Percentiles rank a stretch among this genome's conserved stretches.
phyloP scores from a whole-genome alignment of 345 rosid species.

The Combretum micranthum region DNA sequence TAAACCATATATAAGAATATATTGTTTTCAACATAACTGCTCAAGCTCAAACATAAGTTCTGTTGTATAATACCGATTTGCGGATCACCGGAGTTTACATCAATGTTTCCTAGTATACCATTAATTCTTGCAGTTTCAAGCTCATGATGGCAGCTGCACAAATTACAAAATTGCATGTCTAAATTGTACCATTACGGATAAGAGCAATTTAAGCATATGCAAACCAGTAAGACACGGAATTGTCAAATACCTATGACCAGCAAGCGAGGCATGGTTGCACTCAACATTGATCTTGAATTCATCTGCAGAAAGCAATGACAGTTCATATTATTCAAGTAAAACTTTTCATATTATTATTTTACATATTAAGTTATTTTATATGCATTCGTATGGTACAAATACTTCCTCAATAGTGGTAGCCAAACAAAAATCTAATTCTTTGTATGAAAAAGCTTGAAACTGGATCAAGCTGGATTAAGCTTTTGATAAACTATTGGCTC shows the following conservation, averaged over 20 bases:
- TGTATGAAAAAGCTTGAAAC: no score
- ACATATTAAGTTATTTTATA: no score
- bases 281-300: conserved; percentile 87
- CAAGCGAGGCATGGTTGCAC: conserved; percentile 94
- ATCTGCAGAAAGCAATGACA: conserved; percentile 19
- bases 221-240: background rate
- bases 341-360: background rate
- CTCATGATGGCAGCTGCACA: conserved; percentile 80
- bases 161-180: background rate
- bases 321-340: background rate
- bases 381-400: no score
- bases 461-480: no score
- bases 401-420: no score
- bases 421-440: no score
- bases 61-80: conserved; percentile 46
- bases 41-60: background rate
- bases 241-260: conserved; percentile 65
- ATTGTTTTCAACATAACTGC: background rate
- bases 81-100: conserved; percentile 95
- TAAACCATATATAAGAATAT: conserved; percentile 1
- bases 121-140: conserved; percentile 88
- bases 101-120: conserved; percentile 81
- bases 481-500: no score
- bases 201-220: no score
- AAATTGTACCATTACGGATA: no score